These are phyloP conservation scores for Entrophospora sp. DNA, from an alignment of 192 early-diverging fungal species.

Conservation along the genomic window DNA sequence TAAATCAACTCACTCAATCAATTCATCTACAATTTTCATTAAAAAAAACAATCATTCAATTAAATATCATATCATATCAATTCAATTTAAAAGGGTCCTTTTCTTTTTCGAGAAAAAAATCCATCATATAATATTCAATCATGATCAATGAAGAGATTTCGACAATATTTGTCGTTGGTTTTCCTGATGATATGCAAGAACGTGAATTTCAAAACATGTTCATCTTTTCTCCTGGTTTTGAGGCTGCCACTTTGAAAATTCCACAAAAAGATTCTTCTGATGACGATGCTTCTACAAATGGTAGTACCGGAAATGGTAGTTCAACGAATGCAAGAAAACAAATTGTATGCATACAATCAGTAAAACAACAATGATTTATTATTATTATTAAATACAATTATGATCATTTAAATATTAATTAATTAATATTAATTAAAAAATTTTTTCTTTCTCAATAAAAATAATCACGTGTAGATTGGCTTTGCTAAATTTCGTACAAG, in stretches of 20 bases:
- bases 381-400: no score
- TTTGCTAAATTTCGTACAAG: conserved; percentile 95
- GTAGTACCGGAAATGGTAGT: conserved; percentile 9
- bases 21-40: no score
- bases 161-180: conserved; percentile 99
- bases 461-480: conserved; percentile 93
- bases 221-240: conserved; percentile 94
- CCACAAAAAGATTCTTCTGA: conserved; percentile 58
- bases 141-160: conserved; percentile 80
- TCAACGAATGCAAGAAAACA: conserved; percentile 75
- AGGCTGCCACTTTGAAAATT: conserved; percentile 93
- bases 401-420: no score
- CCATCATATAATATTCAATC: background rate
- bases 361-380: no score
- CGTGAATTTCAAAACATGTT: conserved; percentile 99
- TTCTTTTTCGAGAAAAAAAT: background rate
- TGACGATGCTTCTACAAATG: conserved; percentile 27
- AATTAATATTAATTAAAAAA: no score
- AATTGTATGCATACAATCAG: conserved; percentile 86
- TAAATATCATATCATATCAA: no score
- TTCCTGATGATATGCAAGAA: conserved; percentile 98
- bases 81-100: no score
- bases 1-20: no score
- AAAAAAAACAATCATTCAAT: no score
- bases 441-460: no score